These are phyloP conservation scores for Aspergillus nomiae DNA, from an alignment of 2,329 filamentous ascomycete genomes.

Conservation along the genomic window DNA sequence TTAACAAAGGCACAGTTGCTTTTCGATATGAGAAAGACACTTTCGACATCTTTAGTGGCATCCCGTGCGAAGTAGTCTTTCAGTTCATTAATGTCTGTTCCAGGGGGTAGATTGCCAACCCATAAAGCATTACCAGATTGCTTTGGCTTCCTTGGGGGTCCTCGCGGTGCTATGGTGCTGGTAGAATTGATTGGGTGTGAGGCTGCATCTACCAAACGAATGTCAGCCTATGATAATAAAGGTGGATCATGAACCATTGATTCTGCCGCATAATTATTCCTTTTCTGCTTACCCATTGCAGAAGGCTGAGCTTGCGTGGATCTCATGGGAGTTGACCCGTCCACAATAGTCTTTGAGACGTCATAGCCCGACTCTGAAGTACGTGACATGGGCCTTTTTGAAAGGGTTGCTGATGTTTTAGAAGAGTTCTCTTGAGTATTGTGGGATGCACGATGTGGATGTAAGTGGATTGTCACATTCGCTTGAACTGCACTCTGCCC, in stretches of 20 bases:
- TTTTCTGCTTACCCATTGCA: constrained; percentile 25
- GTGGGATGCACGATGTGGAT: constrained; percentile 8
- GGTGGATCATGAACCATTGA: not conserved
- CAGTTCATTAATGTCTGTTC: constrained; percentile 77
- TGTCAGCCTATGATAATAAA: not conserved
- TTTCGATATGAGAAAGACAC: constrained; percentile 90
- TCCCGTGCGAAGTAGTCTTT: constrained; percentile 88
- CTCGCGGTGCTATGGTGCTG: constrained; percentile 49
- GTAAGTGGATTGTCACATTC: constrained; percentile 9
- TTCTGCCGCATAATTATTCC: not conserved
- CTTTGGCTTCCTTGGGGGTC: constrained; percentile 67
- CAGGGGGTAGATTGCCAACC: constrained; percentile 90
- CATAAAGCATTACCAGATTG: constrained; percentile 85
- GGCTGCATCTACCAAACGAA: constrained; percentile 16
- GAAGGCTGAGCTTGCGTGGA: constrained; percentile 15
- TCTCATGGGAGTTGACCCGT: constrained; percentile 37
- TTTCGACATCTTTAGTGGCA: constrained; percentile 74
- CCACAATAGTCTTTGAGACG: constrained; percentile 40
- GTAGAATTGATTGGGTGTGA: constrained; percentile 6
- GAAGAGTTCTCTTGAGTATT: constrained; percentile 3
- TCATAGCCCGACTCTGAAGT: constrained; percentile 28
- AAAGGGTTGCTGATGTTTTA: not conserved
- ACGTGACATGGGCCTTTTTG: not conserved
- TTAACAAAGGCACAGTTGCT: constrained; percentile 98
- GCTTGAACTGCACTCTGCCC: constrained; percentile 13